phyloP scores from a whole-genome alignment of 176 grass and related monocot species.

The Themeda triandra region DNA sequence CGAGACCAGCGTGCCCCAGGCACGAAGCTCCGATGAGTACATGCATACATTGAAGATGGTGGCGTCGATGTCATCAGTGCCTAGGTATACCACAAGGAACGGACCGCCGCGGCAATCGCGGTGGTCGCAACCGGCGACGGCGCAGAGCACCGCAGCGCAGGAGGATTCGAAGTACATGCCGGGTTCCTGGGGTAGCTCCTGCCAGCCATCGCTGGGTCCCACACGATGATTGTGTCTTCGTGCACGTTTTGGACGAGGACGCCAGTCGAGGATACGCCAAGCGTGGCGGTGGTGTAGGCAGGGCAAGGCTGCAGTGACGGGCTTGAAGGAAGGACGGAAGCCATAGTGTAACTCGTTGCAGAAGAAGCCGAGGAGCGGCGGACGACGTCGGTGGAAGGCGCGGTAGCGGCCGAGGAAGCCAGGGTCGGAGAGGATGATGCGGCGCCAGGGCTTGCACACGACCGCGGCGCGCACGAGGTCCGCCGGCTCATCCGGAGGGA shows the following conservation, averaged over 20 bases:
- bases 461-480: not conserved
- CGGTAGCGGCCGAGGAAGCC: not conserved
- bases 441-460: conserved; percentile 13
- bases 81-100: too few relatives aligned
- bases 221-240: not conserved
- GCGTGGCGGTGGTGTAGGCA: too few relatives aligned
- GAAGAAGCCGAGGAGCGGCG: too few relatives aligned
- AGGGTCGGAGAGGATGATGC: not conserved
- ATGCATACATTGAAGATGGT: too few relatives aligned
- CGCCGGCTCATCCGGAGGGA: not conserved
- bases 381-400: not conserved
- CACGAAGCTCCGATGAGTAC: too few relatives aligned
- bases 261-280: not conserved
- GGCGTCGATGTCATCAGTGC: too few relatives aligned
- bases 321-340: too few relatives aligned
- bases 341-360: too few relatives aligned
- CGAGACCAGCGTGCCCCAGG: too few relatives aligned
- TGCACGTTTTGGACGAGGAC: not conserved
- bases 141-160: not conserved
- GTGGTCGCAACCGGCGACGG: not conserved
- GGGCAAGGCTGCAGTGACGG: not conserved
- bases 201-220: not conserved
- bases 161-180: too few relatives aligned
- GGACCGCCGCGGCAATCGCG: not conserved
- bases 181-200: too few relatives aligned